Evolutionary conservation across 2,329 filamentous ascomycete species (phyloP).

Genomic region (Fusarium zealandicum): DNA sequence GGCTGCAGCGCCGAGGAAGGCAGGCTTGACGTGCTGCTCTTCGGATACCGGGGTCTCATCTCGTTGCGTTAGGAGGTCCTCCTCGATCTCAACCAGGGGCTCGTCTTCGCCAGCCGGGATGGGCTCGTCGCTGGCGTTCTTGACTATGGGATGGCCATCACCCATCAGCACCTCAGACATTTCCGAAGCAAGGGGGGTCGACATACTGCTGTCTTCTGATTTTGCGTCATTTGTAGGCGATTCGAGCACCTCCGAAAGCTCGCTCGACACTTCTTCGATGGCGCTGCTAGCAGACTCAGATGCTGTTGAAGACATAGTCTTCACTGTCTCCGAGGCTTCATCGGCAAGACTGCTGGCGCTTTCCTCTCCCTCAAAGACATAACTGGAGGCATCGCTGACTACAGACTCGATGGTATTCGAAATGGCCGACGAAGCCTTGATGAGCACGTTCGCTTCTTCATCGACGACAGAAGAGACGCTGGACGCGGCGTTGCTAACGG

Average conservation of each 20-base stretch:
- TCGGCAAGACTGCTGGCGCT: constrained; percentile 20
- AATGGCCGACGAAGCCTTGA: constrained; percentile 23
- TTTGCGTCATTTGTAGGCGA: constrained; percentile 24
- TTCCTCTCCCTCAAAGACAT: constrained; percentile 21
- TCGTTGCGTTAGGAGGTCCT: constrained; percentile 32
- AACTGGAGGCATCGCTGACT: constrained; percentile 26
- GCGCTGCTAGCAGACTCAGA: constrained; percentile 35
- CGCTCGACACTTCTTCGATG: constrained; percentile 29
- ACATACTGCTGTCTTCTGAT: constrained; percentile 33
- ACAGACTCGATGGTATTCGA: constrained; percentile 18
- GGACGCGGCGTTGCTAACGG: constrained; percentile 6
- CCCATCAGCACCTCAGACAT: constrained; percentile 39
- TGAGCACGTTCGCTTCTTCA: constrained; percentile 18
- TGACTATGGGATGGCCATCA: constrained; percentile 35
- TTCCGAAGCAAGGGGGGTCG: constrained; percentile 37
- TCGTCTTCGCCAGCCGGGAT: constrained; percentile 37
- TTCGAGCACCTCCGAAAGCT: constrained; percentile 33
- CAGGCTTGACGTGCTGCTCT: constrained; percentile 52
- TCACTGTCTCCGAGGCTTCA: constrained; percentile 26
- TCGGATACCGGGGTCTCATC: constrained; percentile 39
- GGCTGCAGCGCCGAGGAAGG: constrained; percentile 59
- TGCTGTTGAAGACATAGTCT: constrained; percentile 25
- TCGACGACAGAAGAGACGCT: constrained; percentile 20
- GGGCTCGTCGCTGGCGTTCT: constrained; percentile 42
- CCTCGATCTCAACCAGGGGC: constrained; percentile 39